Evolutionary conservation across 345 rosid species (phyloP), one percentile per base, ranked within the genome.

Genomic region (Lumnitzera littorea): DNA sequence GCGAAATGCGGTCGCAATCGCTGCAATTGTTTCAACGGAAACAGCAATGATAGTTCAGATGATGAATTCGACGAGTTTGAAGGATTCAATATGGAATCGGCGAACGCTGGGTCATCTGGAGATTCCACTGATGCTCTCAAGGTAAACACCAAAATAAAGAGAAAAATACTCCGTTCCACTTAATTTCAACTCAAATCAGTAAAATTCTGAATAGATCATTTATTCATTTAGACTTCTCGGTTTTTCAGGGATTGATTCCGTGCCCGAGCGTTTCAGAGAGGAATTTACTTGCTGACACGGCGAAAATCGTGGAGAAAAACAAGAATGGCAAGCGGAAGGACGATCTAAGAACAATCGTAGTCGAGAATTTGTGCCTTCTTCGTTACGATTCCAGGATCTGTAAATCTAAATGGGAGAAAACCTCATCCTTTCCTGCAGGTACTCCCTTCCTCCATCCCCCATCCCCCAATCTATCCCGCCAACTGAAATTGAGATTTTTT

Each of bases 21-120:
- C 70, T 86, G 99, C 83, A 90, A 84, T 66, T 91, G 97, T 92
- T 94, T 94, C 57, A 88, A 88, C 70, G 91, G 87, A 3, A 90
- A 84, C 77, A 72, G 68, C 63, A 86, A 75, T 25, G 89, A 80
- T 63, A 88, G 89, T 77, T 87, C 95, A 58, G 92, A 88, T 53
- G 99, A 94, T 56, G 99, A 90, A 63, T 69, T 73, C 41, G 92
- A 88, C 69, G 74, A 77, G 24, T 79, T 84, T 56, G 78, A 73
- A 14, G 74, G 76, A 46, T 78, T 74, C 13, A 25, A 36, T 36
- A 36, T 65, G 2, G 91, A 86, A 10, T 69, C 84, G 10, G 47
- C 62, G 60, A 68, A 53, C 68, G 64, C 69, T 27, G 86, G 84
- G 66, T 75, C 83, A 56, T 71, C 72, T 1, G 70, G 80, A 55